Percentiles rank a stretch among this genome's conserved stretches.
Conservation (phyloP, 176 grass and related monocot species). For the Tuctoria greenei region DNA sequence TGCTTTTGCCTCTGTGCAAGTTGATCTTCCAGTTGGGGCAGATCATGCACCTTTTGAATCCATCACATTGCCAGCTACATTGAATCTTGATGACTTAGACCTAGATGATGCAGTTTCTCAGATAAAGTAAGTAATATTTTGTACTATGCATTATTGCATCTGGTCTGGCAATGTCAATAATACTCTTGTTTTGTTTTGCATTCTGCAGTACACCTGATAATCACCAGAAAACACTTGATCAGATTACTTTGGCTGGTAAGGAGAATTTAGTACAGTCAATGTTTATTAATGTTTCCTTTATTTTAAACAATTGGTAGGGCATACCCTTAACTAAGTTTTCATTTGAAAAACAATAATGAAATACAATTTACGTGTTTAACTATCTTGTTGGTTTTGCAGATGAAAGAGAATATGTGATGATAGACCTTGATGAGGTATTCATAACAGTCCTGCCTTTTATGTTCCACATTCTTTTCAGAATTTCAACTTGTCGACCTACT, state of each 20-base stretch:
- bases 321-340: neutral
- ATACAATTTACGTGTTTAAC: neutral
- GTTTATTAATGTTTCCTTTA: neutral
- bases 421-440: conserved; percentile 72
- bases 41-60: conserved; percentile 58
- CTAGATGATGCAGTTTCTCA: conserved; percentile 56
- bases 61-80: conserved; percentile 70
- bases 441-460: conserved; percentile 12
- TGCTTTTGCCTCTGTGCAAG: conserved; percentile 50
- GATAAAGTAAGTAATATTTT: conserved; percentile 55
- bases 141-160: neutral
- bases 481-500: conserved; percentile 2
- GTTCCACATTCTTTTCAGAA: neutral
- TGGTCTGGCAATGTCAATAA: conserved; percentile 5
- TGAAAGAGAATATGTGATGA: conserved; percentile 59
- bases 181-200: conserved; percentile 17
- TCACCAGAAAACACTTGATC: conserved; percentile 58
- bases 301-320: neutral
- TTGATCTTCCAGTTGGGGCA: conserved; percentile 58
- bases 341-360: neutral
- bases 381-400: conserved; percentile 41
- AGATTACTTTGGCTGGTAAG: conserved; percentile 78
- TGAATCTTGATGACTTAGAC: conserved; percentile 69
- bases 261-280: conserved; percentile 22
- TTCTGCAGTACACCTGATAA: conserved; percentile 58